These are phyloP conservation scores for Amoeboaphelidium protococcarum DNA, from an alignment of 371 early-diverging fungal genomes.

Conservation along the genomic window DNA sequence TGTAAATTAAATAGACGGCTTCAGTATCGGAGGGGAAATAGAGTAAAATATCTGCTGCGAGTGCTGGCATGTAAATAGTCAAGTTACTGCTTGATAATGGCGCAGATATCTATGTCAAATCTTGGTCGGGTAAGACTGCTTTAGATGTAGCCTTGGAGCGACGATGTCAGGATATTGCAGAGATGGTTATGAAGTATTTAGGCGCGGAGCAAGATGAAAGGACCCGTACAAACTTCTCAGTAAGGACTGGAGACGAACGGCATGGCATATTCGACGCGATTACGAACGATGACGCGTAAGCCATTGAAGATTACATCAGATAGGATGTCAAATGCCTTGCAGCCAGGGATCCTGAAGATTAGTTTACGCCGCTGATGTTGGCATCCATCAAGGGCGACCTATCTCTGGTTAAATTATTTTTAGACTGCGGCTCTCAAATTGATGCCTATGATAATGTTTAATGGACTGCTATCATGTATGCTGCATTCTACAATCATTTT, in stretches of 20 bases:
- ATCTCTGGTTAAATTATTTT: background rate
- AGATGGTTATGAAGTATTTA: background rate
- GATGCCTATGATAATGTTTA: background rate
- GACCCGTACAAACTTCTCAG: background rate
- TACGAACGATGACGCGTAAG: background rate
- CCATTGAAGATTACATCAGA: background rate
- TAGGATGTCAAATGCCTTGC: background rate
- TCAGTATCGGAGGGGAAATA: too few relatives aligned
- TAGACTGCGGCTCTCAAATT: background rate
- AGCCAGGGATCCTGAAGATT: background rate
- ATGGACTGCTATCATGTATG: background rate
- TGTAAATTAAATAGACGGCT: too few relatives aligned
- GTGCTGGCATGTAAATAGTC: background rate
- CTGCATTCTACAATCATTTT: background rate
- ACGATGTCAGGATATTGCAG: background rate
- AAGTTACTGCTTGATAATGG: background rate
- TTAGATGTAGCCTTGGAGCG: background rate
- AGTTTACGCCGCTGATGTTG: background rate
- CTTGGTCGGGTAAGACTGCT: background rate
- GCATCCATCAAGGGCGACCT: background rate
- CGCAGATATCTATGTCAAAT: background rate
- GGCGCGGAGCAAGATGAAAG: background rate
- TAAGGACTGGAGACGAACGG: background rate
- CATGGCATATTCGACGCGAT: background rate
- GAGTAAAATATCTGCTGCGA: too few relatives aligned